Conservation (phyloP, 1,139 yeast species). For the Hemisphaericaspora xylanilytica region DNA sequence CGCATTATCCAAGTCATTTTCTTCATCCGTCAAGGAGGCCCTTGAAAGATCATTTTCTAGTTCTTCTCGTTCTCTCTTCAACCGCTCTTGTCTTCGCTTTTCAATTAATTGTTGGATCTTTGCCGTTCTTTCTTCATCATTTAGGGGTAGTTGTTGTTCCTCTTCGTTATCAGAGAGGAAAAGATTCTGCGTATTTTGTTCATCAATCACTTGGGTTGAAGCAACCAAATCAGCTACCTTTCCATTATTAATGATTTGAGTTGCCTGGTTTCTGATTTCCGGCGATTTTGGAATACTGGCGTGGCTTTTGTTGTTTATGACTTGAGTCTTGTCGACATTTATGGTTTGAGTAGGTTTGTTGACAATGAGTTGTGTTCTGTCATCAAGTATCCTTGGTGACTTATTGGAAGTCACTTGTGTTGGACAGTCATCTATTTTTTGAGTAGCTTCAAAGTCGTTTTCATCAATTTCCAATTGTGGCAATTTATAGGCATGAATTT, state of each 20-base stretch:
- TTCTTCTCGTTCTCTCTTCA: constrained; percentile 17
- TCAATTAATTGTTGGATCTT: constrained; percentile 24
- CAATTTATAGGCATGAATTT: constrained; percentile 15
- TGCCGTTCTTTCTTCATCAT: constrained; percentile 22
- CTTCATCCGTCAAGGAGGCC: constrained; percentile 42
- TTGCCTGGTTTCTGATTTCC: background rate
- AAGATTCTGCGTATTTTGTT: background rate
- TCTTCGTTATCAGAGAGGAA: constrained; percentile 8
- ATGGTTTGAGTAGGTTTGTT: constrained; percentile 1
- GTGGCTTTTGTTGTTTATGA: background rate
- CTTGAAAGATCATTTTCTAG: constrained; percentile 36
- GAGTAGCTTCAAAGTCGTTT: constrained; percentile 16
- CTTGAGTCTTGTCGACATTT: constrained; percentile 2
- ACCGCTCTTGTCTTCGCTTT: constrained; percentile 22
- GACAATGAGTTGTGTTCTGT: constrained; percentile 1
- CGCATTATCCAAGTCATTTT: constrained; percentile 31
- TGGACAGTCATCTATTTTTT: background rate
- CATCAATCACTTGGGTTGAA: background rate
- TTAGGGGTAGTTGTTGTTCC: constrained; percentile 9
- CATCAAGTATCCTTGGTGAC: background rate
- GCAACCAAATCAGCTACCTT: background rate
- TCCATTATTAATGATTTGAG: background rate
- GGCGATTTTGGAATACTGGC: background rate
- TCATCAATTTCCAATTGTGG: constrained; percentile 33
- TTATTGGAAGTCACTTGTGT: constrained; percentile 1